These are phyloP conservation scores for Prillingera fragicola DNA, from an alignment of 1,284 basidiomycete genomes.

Conservation along the genomic window DNA sequence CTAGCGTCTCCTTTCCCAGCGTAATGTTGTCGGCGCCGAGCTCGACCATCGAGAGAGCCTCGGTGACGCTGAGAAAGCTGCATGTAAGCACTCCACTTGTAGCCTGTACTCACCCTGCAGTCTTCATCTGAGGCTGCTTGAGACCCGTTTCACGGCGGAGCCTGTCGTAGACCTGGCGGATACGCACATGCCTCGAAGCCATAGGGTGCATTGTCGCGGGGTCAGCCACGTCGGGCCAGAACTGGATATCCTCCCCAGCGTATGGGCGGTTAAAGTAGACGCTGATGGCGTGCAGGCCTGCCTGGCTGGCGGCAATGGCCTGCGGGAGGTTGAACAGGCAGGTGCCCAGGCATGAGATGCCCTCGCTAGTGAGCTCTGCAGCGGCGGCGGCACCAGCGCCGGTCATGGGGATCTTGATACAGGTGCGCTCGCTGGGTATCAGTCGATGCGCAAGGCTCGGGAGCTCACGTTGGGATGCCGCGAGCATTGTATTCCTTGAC, in stretches of 20 bases:
- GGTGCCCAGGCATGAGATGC: constrained; percentile 33
- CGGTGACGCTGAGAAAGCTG: too few relatives aligned
- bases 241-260: too few relatives aligned
- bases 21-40: constrained; percentile 27
- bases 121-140: constrained; percentile 27
- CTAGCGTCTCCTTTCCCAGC: constrained; percentile 16
- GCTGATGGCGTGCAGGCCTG: constrained; percentile 32
- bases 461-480: constrained; percentile 14
- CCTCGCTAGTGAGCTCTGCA: constrained; percentile 17
- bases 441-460: neutral
- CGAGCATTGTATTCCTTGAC: constrained; percentile 8
- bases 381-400: constrained; percentile 34
- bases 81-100: too few relatives aligned
- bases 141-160: constrained; percentile 27
- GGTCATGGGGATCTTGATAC: constrained; percentile 38
- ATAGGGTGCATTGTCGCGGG: constrained; percentile 16
- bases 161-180: constrained; percentile 25
- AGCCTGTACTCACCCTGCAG: too few relatives aligned
- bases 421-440: constrained; percentile 19
- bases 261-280: constrained; percentile 38
- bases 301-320: constrained; percentile 34
- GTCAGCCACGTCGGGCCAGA: constrained; percentile 20
- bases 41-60: constrained; percentile 22
- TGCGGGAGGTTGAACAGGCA: constrained; percentile 29
- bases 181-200: constrained; percentile 25